Conservation (phyloP, 2,329 filamentous ascomycete genomes). For the Colletotrichum sidae region DNA sequence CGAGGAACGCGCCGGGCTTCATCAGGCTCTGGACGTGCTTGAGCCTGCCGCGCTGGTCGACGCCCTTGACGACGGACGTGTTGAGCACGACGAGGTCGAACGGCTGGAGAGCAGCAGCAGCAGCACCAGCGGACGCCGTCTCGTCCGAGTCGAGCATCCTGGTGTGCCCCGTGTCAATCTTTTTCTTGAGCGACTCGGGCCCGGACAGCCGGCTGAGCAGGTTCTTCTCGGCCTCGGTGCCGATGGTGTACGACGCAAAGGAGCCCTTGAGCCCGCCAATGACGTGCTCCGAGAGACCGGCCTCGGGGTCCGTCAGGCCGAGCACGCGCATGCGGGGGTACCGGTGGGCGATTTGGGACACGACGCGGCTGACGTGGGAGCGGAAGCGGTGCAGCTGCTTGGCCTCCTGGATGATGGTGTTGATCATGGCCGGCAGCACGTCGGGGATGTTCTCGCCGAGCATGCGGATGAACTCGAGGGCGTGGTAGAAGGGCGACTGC, state of each 20-base stretch:
- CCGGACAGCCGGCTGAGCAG: slow-evolving; percentile 37
- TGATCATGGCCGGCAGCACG: slow-evolving; percentile 41
- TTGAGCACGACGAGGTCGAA: slow-evolving; percentile 46
- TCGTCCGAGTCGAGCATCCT: slow-evolving; percentile 48
- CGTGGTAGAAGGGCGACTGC: slow-evolving; percentile 45
- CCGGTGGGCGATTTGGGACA: slow-evolving; percentile 35
- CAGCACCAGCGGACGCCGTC: slow-evolving; percentile 37
- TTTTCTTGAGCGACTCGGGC: slow-evolving; percentile 42
- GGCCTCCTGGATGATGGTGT: slow-evolving; percentile 45
- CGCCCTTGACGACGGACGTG: slow-evolving; percentile 46
- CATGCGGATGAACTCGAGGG: slow-evolving; percentile 45
- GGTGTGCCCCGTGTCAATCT: slow-evolving; percentile 39
- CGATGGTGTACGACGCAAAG: slow-evolving; percentile 44
- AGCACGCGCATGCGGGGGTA: slow-evolving; percentile 43
- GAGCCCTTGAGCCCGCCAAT: slow-evolving; percentile 57
- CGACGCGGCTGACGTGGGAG: slow-evolving; percentile 38
- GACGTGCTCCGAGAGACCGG: slow-evolving; percentile 50
- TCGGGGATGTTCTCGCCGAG: slow-evolving; percentile 42
- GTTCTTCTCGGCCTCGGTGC: slow-evolving; percentile 43
- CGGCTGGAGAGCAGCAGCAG: slow-evolving; percentile 15
- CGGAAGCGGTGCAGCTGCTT: slow-evolving; percentile 46
- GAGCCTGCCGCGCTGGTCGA: slow-evolving; percentile 42
- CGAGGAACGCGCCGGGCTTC: slow-evolving; percentile 46
- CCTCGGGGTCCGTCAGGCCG: slow-evolving; percentile 48
- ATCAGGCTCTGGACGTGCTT: slow-evolving; percentile 44